Conservation (phyloP, 805 yeast species). For the Kodamaea leandrae region DNA sequence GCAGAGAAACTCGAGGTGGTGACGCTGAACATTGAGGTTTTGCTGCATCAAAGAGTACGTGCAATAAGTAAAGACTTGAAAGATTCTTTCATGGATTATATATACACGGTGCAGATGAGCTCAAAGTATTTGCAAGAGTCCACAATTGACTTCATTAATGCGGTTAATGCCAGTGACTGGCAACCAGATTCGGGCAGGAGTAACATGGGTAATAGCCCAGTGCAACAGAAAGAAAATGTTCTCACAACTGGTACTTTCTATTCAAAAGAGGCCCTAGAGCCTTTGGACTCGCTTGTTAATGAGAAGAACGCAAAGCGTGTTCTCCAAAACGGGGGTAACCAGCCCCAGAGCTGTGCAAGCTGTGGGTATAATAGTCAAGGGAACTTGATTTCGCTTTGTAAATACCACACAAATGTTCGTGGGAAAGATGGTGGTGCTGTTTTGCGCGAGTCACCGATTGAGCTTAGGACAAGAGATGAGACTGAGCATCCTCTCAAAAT, state of each 20-base stretch:
- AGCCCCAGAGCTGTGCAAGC: not conserved
- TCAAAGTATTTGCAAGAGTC: conserved; percentile 16
- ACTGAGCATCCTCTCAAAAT: no score
- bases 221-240: conserved; percentile 1
- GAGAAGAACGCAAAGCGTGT: not conserved
- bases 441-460: no score
- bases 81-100: conserved; percentile 46
- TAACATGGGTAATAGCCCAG: not conserved
- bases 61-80: conserved; percentile 46
- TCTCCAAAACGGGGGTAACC: not conserved
- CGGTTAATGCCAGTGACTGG: conserved; percentile 9
- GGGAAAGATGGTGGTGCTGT: no score
- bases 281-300: no score
- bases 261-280: not conserved
- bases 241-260: conserved; percentile 3
- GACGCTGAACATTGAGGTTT: conserved; percentile 49
- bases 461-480: no score
- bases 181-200: conserved; percentile 7
- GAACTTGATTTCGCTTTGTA: not conserved
- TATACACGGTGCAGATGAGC: conserved; percentile 28
- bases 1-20: conserved; percentile 53
- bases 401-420: no score
- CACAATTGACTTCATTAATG: conserved; percentile 4
- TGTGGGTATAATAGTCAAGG: not conserved
- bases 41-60: conserved; percentile 49